Evolutionary conservation across 495 filamentous ascomycete genomes (phyloP).

Genomic region (Massariosphaeria phaeospora): DNA sequence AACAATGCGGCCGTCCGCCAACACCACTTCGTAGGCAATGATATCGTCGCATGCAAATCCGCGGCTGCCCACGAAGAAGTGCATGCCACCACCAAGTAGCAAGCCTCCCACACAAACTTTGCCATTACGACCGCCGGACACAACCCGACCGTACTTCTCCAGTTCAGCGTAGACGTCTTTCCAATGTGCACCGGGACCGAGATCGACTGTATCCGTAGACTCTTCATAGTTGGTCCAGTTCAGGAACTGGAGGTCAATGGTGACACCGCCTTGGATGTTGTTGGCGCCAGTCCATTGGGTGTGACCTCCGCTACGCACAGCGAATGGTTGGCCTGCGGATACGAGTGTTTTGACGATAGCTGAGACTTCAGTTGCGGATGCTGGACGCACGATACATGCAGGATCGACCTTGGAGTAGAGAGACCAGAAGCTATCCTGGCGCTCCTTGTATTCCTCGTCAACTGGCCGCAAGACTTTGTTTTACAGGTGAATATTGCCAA

Average conservation of each 20-base stretch:
- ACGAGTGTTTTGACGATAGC: conserved; percentile 3
- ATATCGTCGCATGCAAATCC: conserved; percentile 50
- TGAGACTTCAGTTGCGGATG: not conserved
- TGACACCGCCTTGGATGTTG: conserved; percentile 38
- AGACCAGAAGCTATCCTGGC: conserved; percentile 6
- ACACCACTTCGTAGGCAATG: conserved; percentile 49
- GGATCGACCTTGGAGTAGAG: not conserved
- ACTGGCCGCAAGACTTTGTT: conserved; percentile 3
- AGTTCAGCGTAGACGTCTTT: conserved; percentile 15
- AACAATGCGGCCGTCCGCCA: conserved; percentile 52
- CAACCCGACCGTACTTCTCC: not conserved
- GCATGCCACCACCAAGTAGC: conserved; percentile 8
- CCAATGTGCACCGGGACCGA: conserved; percentile 16
- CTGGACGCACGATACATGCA: not conserved
- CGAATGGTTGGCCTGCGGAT: conserved; percentile 27
- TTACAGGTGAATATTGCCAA: not conserved
- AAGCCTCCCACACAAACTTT: conserved; percentile 47
- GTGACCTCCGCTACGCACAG: conserved; percentile 39
- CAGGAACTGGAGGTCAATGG: conserved; percentile 35
- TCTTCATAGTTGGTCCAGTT: conserved; percentile 10
- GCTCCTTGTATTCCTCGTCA: conserved; percentile 6
- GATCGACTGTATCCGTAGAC: not conserved
- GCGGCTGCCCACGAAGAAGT: conserved; percentile 35
- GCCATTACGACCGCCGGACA: conserved; percentile 29
- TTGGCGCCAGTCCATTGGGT: conserved; percentile 31